These are phyloP conservation scores for Dendrocalamus sinicus DNA, from an alignment of 176 grass and related monocot species.

Conservation along the genomic window DNA sequence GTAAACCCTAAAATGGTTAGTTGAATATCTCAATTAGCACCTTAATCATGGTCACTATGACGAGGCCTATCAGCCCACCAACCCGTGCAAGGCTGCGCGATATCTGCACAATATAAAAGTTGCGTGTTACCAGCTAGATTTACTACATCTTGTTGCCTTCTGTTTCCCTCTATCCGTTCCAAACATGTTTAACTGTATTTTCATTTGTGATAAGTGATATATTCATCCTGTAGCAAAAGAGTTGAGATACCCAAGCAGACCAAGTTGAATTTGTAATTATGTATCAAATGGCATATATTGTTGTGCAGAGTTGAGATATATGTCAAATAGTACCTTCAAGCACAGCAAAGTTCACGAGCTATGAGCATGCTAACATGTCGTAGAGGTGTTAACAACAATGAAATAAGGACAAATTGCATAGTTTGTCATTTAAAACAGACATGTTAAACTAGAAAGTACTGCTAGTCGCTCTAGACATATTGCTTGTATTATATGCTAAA, in stretches of 20 bases:
- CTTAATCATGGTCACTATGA: not conserved
- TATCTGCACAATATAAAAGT: not conserved
- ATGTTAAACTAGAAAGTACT: not conserved
- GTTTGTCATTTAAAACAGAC: not conserved
- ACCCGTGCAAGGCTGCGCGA: not conserved
- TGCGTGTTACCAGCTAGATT: not conserved
- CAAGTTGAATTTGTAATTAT: not conserved
- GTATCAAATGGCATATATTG: not conserved
- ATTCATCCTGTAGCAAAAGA: not conserved
- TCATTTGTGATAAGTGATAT: not conserved
- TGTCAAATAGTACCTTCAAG: not conserved
- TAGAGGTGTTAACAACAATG: not conserved
- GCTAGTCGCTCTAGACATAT: not conserved
- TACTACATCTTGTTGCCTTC: not conserved
- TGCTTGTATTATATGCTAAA: not conserved
- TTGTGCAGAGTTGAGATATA: not conserved
- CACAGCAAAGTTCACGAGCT: not conserved
- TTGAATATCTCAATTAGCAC: too few relatives aligned
- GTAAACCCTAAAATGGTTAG: too few relatives aligned
- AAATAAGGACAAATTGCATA: not conserved
- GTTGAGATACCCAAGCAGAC: not conserved
- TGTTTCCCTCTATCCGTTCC: not conserved
- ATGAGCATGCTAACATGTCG: not conserved
- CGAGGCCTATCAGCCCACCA: not conserved
- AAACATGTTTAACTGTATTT: not conserved